These are phyloP conservation scores for Testicularia cyperi DNA, from an alignment of 1,284 basidiomycete species.

Conservation along the genomic window DNA sequence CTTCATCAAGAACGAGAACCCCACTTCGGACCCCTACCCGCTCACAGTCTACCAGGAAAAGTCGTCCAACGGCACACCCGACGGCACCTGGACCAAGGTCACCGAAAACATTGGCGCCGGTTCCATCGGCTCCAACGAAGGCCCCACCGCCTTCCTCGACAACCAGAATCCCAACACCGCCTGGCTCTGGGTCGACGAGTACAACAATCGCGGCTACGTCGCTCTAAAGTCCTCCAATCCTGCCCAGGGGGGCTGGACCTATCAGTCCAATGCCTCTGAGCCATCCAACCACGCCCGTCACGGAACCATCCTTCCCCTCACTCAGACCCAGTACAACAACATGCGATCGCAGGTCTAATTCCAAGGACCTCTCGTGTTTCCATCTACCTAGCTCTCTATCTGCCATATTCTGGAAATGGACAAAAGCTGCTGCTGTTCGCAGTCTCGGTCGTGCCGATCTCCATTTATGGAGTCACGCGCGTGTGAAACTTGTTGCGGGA, in stretches of 20 bases:
- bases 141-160: constrained; percentile 8
- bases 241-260: constrained; percentile 1
- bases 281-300: constrained; percentile 10
- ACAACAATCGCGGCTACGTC: constrained; percentile 7
- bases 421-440: too few relatives aligned
- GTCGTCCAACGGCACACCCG: constrained; percentile 1
- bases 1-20: constrained; percentile 18
- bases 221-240: constrained; percentile 4
- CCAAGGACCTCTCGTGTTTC: too few relatives aligned
- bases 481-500: too few relatives aligned
- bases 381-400: too few relatives aligned
- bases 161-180: constrained; percentile 1
- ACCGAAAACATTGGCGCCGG: constrained; percentile 9
- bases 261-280: background rate
- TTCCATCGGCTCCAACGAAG: constrained; percentile 2
- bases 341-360: constrained; percentile 3
- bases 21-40: constrained; percentile 8
- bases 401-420: too few relatives aligned
- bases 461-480: too few relatives aligned
- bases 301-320: constrained; percentile 10
- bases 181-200: constrained; percentile 13
- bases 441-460: too few relatives aligned
- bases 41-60: constrained; percentile 10
- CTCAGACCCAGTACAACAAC: constrained; percentile 3
- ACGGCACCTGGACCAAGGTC: constrained; percentile 9